Percentiles rank a stretch among this genome's conserved stretches.
These are phyloP conservation scores for Lentinula novae-zelandiae DNA, from an alignment of 1,284 basidiomycete species.

Conservation along the genomic window DNA sequence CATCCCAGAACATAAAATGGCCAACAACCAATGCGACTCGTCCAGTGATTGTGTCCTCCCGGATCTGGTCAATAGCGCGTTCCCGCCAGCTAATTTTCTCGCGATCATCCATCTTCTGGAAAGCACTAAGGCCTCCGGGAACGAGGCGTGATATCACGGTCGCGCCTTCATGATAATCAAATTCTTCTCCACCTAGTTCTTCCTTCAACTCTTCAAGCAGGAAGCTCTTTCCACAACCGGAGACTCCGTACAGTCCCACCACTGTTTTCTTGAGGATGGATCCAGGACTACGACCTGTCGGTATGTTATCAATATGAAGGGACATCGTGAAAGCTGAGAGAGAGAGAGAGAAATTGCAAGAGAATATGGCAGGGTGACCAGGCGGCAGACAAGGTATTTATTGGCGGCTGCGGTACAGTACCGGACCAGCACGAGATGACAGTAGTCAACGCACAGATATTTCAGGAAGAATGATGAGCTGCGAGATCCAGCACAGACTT, in stretches of 20 bases:
- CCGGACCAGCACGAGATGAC: background rate
- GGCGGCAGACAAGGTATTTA: background rate
- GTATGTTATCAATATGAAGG: background rate
- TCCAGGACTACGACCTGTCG: background rate
- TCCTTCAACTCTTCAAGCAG: constrained; percentile 17
- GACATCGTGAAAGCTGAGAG: background rate
- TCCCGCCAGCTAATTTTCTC: constrained; percentile 18
- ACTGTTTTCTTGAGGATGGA: constrained; percentile 11
- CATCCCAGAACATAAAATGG: constrained; percentile 22
- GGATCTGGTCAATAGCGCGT: constrained; percentile 20
- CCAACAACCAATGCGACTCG: constrained; percentile 20
- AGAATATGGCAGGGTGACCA: background rate
- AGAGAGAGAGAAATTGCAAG: background rate
- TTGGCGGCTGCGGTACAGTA: background rate
- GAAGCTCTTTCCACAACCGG: constrained; percentile 22
- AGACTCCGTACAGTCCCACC: constrained; percentile 22
- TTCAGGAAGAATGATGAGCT: background rate
- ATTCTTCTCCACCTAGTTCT: constrained; percentile 16
- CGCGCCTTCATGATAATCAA: constrained; percentile 21
- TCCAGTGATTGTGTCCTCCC: constrained; percentile 14
- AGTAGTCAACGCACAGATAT: background rate
- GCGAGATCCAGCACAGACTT: background rate
- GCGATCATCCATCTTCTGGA: constrained; percentile 17
- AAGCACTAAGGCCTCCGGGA: constrained; percentile 20
- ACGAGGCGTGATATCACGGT: constrained; percentile 17